Evolutionary conservation across 2,329 filamentous ascomycete genomes (phyloP).

Genomic region (Apiospora phragmitis): DNA sequence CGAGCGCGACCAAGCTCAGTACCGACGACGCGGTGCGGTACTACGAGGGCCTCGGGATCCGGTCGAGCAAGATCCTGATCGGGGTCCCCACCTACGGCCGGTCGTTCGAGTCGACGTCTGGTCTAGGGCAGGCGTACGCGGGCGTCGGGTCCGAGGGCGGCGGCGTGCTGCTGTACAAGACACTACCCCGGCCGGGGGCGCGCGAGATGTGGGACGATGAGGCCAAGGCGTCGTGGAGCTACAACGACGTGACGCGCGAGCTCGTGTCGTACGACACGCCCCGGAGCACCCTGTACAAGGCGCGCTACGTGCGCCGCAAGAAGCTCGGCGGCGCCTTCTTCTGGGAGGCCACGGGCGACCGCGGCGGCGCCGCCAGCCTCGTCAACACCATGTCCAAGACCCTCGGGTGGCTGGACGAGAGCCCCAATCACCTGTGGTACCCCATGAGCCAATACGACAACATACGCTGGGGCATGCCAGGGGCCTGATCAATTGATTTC

Average conservation of each 20-base stretch:
- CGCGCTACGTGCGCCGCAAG: conserved; percentile 58
- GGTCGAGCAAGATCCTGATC: conserved; percentile 66
- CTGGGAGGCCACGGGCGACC: conserved; percentile 79
- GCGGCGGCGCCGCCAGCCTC: conserved; percentile 52
- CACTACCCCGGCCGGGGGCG: conserved; percentile 63
- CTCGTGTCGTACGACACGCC: conserved; percentile 73
- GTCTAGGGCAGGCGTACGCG: conserved; percentile 62
- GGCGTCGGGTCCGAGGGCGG: conserved; percentile 62
- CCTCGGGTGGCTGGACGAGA: conserved; percentile 50
- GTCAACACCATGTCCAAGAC: conserved; percentile 50
- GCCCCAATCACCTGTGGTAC: conserved; percentile 54
- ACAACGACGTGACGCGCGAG: conserved; percentile 56
- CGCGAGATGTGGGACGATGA: conserved; percentile 55
- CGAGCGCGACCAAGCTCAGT: conserved; percentile 65
- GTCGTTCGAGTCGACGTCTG: conserved; percentile 68
- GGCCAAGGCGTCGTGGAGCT: conserved; percentile 70
- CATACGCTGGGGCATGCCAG: conserved; percentile 36
- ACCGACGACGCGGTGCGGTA: conserved; percentile 64
- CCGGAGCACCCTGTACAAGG: conserved; percentile 60
- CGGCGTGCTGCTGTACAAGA: conserved; percentile 73
- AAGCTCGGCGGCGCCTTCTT: conserved; percentile 77
- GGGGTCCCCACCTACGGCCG: conserved; percentile 81
- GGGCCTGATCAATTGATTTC: background rate
- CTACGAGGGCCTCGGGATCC: conserved; percentile 61
- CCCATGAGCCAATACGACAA: conserved; percentile 61